Evolutionary conservation across 768 basidiomycete genomes (phyloP), one percentile per base, ranked within the genome.

Genomic region (Macrolepiota albuminosa): DNA sequence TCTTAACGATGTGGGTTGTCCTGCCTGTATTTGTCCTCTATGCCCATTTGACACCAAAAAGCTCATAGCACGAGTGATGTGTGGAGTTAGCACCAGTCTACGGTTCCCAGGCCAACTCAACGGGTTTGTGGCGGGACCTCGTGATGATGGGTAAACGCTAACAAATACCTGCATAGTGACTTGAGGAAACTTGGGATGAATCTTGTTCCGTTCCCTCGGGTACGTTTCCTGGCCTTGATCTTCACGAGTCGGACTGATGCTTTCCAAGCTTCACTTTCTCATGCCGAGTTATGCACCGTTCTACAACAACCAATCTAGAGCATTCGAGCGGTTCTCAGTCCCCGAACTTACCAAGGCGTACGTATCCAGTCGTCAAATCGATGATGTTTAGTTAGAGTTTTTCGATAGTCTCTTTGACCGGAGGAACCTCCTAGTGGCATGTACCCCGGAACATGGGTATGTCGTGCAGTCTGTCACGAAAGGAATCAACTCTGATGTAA

Each of bases 251-350:
- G 16, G 39, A 24, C 51, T 34, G 40, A 61, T 51, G 8, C 16
- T 4, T 14, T 13, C 24, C 14, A 68, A 96, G 88, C 83, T 98
- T 55, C 96, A 99, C 72, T 99, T 98, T 84, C 83, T 99, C 66
- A 91, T 93, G 79, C 93, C 93, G 52, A 95, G 93, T 64, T 97
- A 94, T 71, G 94, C 93, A 0, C 97, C 97, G 0, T 85, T 98
- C 66, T 85, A 82, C 63, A 84, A 93, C 64, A 79, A 84, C 3
- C 84, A 84, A 57, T 78, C 85, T 0, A 77, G 76, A 51, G 74
- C 82, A 2, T 95, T 83, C 74, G 79, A 87, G 63, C 78, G 79
- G 29, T 72, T 80, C 47, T 84, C 83, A 6, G 78, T 91, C 4
- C 67, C 84, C 0, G 92, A 95, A 63, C 69, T 95, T 57, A 93